phyloP scores from a whole-genome alignment of 768 basidiomycete species.

The Lactifluus hygrophoroides region DNA sequence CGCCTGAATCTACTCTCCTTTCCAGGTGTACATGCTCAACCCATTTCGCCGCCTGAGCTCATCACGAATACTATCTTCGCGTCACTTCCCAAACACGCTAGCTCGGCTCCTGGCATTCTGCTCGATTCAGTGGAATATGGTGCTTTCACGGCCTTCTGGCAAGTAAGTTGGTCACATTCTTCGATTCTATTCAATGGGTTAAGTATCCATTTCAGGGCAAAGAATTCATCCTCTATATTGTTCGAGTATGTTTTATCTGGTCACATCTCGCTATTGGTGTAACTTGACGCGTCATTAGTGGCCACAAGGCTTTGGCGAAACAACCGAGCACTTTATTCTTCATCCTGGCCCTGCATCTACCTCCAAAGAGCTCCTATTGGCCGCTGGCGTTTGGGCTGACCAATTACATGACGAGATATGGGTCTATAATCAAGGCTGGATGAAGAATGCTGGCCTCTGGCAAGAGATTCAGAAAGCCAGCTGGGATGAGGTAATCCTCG shows the following conservation, averaged over 20 bases:
- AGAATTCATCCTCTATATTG: slow-evolving; percentile 5
- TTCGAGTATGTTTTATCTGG: slow-evolving; percentile 27
- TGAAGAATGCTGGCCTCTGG: slow-evolving; percentile 56
- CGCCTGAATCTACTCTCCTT: slow-evolving; percentile 41
- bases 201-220: slow-evolving; percentile 1
- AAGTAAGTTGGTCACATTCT: slow-evolving; percentile 33
- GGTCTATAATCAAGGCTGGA: slow-evolving; percentile 70
- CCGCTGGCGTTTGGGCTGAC: slow-evolving; percentile 43
- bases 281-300: slow-evolving; percentile 23
- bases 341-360: slow-evolving; percentile 53
- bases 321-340: slow-evolving; percentile 41
- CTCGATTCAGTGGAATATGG: slow-evolving; percentile 45
- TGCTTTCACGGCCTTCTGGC: slow-evolving; percentile 48
- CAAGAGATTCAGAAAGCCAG: slow-evolving; percentile 38
- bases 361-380: slow-evolving; percentile 42
- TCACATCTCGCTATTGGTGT: background rate
- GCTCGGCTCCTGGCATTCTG: slow-evolving; percentile 43
- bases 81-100: slow-evolving; percentile 36
- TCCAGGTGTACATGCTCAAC: slow-evolving; percentile 39
- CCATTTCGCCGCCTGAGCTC: slow-evolving; percentile 41
- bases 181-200: background rate
- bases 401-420: slow-evolving; percentile 62
- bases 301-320: slow-evolving; percentile 21
- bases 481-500: slow-evolving; percentile 71
- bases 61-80: slow-evolving; percentile 43